Base-by-base conservation (phyloP, 768 basidiomycete genomes). In the Sutorius australiensis region DNA sequence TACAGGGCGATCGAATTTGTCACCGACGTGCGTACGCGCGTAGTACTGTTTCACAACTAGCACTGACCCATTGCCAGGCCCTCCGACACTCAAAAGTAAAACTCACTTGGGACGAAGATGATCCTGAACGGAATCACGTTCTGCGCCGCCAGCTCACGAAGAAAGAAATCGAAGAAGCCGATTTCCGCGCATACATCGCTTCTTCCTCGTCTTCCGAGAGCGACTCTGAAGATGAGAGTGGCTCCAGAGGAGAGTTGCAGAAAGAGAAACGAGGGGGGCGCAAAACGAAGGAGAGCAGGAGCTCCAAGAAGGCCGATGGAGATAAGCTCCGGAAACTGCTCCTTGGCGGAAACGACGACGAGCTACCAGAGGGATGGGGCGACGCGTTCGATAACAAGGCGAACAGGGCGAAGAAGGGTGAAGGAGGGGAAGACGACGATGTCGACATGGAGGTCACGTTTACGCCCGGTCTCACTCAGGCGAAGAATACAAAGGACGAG, bases 21-120 rank as follows among this genome's bases (percentile, higher is more conserved):
- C 31, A 99, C 97, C 2, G 91, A 95, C 65, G 95, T 94, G 63
- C 67, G 89, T 74, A 8, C 13, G 7, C 14, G 2, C 13, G 17
- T 17, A 30, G 30, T 24, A 7, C 9, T 11, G 16, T 27, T 14
- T 12, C 12, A 28, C 10, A 44, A 28, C 45, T n/a, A 37, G 16
- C 39, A 32, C 44, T 42, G 24, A 54, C 13, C 33, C 34, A 32
- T 13, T 8, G 28, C 6, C 58, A 98, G 94, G 95, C 95, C 10
- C 81, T 99, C 6, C 88, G 95, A 6, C 95, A 98, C 67, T 99
- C 97, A 13, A 97, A 93, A 75, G 95, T 98, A 54, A 97, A 92
- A 64, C 80, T 98, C 31, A 97, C 95, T 5, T 99, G 97, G 97
- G 97, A 99, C 59, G 91, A 94, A 50, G 97, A 98, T 68, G 95